A percentile compares a stretch with the other conserved stretches of the same genome.
Conservation (phyloP, 805 yeast species). For the Myxozyma vanderwaltii region DNA sequence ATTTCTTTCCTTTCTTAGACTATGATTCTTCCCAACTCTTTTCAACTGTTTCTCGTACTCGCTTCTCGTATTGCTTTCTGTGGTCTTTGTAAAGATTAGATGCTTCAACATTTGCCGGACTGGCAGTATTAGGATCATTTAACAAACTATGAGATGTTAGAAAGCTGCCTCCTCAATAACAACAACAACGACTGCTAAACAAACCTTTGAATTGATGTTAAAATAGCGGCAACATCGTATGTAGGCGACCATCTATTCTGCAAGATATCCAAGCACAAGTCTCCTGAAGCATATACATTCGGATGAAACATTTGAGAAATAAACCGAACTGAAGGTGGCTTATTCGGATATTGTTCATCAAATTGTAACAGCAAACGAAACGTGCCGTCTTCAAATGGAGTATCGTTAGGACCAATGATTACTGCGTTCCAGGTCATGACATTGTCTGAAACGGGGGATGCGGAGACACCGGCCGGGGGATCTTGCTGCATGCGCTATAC, state of each 20-base stretch:
- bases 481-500: constrained; percentile 89
- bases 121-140: constrained; percentile 93
- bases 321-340: constrained; percentile 92
- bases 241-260: constrained; percentile 99
- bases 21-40: constrained; percentile 69
- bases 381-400: constrained; percentile 98
- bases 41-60: constrained; percentile 94
- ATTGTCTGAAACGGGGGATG: constrained; percentile 94
- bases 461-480: constrained; percentile 97
- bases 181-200: no score
- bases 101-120: constrained; percentile 98
- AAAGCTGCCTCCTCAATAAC: no score
- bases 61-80: constrained; percentile 83
- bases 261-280: constrained; percentile 89
- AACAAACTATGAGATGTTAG: constrained; percentile 50
- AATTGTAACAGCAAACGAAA: constrained; percentile 82
- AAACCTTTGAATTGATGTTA: constrained; percentile 88
- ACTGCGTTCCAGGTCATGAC: constrained; percentile 98
- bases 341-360: constrained; percentile 96
- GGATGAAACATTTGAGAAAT: constrained; percentile 97
- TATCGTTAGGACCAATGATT: constrained; percentile 94
- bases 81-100: constrained; percentile 95
- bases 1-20: neutral
- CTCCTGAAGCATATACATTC: constrained; percentile 93
- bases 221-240: constrained; percentile 91